Evolutionary conservation across 2,329 filamentous ascomycete species (phyloP), one percentile per base, ranked within the genome.

Genomic region (Cladosporium sp.): DNA sequence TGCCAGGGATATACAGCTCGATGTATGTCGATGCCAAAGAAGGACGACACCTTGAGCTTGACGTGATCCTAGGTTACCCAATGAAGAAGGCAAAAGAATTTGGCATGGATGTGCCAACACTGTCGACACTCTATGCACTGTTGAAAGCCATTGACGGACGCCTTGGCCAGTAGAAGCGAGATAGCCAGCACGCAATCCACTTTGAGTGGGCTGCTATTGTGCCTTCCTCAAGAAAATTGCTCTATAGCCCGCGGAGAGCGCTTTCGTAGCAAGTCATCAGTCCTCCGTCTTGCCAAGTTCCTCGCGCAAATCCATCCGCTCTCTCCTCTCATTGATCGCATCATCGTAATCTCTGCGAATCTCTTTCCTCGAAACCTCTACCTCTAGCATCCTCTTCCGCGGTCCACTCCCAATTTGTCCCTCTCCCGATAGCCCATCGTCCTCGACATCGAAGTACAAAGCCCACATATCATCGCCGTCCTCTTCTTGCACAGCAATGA

Each of bases 11-110:
- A 45, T 72, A 68, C 20, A 78, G 74, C 51, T 78, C 76, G 61
- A 80, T 80, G 78, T 75, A 78, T 61, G 72, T 70, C 0, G 78
- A 80, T 60, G 71, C 67, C 39, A 73, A 73, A 52, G 72, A 69
- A 50, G 75, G 75, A 1, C 65, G 75, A 28, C 71, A 73, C 2
- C 70, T 80, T 71, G 77, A 79, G 63, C 70, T 78, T n/a, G 76
- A 79, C 55, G 75, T 79, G 1, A 79, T 80, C 25, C 60, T 80
- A 22, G 78, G 77, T 0, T 74, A 70, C 45, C 74, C 75, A 4
- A 72, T 75, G 59, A 65, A 64, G 54, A 77, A 73, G 62, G 73
- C 74, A 1, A 69, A 65, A 47, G 74, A 78, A 55, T 63, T 75
- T 14, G 71, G 72, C 0, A 69, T 79, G 20, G 61, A 68, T n/a